Evolutionary conservation across 257 asterid species (phyloP), one percentile per base, ranked within the genome.

Genomic region (Nyctanthes arbortristis): DNA sequence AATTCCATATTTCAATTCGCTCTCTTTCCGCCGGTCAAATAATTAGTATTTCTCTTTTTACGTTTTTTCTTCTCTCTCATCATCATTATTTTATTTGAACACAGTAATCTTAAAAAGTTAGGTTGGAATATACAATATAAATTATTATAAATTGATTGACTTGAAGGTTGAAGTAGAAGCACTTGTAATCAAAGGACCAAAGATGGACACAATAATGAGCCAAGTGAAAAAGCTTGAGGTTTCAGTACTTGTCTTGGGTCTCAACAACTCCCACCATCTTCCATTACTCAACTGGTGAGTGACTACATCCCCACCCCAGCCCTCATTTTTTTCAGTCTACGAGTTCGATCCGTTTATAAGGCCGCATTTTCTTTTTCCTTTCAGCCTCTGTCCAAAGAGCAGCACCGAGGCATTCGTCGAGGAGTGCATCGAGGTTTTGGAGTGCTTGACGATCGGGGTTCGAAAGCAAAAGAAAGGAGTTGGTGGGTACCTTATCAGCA

Each of bases 161-260:
- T n/a, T n/a, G n/a, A n/a, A 45, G 98, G 98, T 90, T 70, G 97
- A 92, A 69, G 95, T 92, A 34, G 98, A 92, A 76, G 96, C 97
- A 75, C 73, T 92, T 9, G 96, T 90, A 14, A 77, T 92, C 34
- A 85, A 88, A 81, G 98, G 98, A 13, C 95, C 93, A 70, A 87
- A 77, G 66, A 75, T 90, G 88, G 90, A 74, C 18, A 90, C 96
- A 12, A 85, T 90, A 18, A 80, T 85, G 80, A 88, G 88, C 85
- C 98, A 92, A 67, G 98, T 92, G 40, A 86, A 88, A 85, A 92
- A 88, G 81, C 96, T 90, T 6, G 96, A 90, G 71, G 97, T 93
- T 7, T 86, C 95, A 73, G 98, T 92, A 43, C 82, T 92, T 12
- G 90, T 92, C 16, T 67, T 90, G 73, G 97, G 97, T 7, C 97